Conservation (phyloP, 345 rosid genomes). For the Nasturtium officinale region DNA sequence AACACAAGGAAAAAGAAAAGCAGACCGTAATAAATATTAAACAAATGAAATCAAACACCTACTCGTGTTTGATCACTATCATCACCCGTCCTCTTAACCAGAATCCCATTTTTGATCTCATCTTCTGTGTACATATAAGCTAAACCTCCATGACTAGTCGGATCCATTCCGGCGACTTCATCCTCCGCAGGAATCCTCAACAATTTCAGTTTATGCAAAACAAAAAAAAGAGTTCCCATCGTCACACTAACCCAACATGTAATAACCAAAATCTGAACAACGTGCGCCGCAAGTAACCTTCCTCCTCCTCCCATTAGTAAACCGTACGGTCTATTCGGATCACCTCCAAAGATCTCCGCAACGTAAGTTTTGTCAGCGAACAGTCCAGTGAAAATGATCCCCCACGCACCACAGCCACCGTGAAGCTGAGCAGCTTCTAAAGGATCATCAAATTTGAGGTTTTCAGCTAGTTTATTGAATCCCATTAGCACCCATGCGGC, state of each 20-base stretch:
- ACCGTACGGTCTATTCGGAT: constrained; percentile 47
- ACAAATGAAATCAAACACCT: not conserved
- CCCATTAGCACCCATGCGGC: constrained; percentile 52
- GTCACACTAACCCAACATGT: constrained; percentile 47
- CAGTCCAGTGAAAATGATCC: constrained; percentile 47
- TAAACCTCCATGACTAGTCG: constrained; percentile 50
- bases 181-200: constrained; percentile 49
- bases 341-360: constrained; percentile 40
- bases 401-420: constrained; percentile 53
- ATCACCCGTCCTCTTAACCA: constrained; percentile 30
- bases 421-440: constrained; percentile 56
- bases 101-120: constrained; percentile 30
- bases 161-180: constrained; percentile 49
- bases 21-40: not conserved
- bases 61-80: not conserved
- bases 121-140: constrained; percentile 43
- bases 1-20: not conserved
- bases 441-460: constrained; percentile 45
- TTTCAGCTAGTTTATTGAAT: constrained; percentile 46
- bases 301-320: constrained; percentile 51
- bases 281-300: constrained; percentile 46
- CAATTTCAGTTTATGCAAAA: constrained; percentile 39
- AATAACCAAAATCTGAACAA: constrained; percentile 45
- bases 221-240: constrained; percentile 47
- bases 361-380: constrained; percentile 44